phyloP scores from a whole-genome alignment of 306 rosid species.

The Acacia crassicarpa region DNA sequence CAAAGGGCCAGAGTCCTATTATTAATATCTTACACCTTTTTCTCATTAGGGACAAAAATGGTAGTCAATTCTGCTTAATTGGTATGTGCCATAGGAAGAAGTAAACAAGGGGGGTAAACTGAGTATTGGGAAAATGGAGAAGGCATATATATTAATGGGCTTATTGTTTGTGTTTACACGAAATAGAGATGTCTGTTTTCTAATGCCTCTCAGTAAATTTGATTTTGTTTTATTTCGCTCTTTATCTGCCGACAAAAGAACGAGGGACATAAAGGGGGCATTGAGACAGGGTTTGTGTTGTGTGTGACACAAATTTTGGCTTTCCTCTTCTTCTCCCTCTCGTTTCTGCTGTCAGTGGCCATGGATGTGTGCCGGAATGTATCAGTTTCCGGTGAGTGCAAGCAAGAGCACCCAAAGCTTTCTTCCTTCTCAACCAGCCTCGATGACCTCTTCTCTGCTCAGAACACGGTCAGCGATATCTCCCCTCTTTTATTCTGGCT shows the following conservation, averaged over 20 bases:
- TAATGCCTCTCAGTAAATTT: conserved; percentile 35
- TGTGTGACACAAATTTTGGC: conserved; percentile 16
- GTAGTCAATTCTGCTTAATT: neutral
- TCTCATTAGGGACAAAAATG: neutral
- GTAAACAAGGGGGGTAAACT: conserved; percentile 2
- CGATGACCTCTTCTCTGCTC: conserved; percentile 41
- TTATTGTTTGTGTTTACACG: conserved; percentile 17
- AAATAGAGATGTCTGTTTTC: conserved; percentile 38
- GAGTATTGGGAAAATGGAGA: neutral
- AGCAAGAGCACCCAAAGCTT: conserved; percentile 28
- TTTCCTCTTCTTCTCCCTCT: neutral
- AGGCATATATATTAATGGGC: neutral
- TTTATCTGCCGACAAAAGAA: conserved; percentile 66
- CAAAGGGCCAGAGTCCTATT: neutral
- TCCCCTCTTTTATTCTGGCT: neutral
- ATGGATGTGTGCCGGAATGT: conserved; percentile 41
- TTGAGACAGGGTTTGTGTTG: neutral
- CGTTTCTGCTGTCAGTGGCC: neutral
- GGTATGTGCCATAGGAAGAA: neutral
- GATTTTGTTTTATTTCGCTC: conserved; percentile 31
- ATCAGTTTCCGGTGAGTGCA: conserved; percentile 37
- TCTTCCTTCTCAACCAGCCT: conserved; percentile 26
- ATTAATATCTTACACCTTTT: neutral
- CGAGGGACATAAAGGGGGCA: conserved; percentile 40
- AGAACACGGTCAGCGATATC: conserved; percentile 33